phyloP scores from a whole-genome alignment of 108 stramenopile species.

The Bacterosira constricta region DNA sequence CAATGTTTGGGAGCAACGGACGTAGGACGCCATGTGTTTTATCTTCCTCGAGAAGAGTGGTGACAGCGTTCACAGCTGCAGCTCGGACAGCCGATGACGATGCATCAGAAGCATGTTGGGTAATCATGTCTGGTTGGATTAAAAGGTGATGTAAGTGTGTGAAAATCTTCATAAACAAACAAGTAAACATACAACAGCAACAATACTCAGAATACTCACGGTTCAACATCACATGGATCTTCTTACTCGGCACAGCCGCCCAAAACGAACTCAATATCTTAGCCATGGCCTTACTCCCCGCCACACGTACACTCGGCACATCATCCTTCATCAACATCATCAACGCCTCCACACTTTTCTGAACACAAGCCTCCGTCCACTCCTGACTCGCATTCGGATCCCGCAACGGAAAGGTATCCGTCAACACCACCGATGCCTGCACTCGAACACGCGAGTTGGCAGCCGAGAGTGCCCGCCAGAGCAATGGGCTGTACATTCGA shows the following conservation, averaged over 20 bases:
- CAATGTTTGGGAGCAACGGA: slow-evolving; percentile 81
- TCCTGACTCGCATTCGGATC: slow-evolving; percentile 58
- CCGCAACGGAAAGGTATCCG: slow-evolving; percentile 93
- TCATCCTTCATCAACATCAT: slow-evolving; percentile 73
- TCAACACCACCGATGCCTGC: slow-evolving; percentile 76
- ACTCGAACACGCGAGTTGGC: slow-evolving; percentile 88
- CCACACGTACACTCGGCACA: slow-evolving; percentile 79
- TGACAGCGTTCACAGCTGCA: slow-evolving; percentile 77
- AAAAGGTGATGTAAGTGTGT: slow-evolving; percentile 7
- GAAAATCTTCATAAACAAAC: background rate
- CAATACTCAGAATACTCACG: slow-evolving; percentile 38
- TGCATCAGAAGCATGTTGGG: slow-evolving; percentile 86
- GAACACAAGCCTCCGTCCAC: slow-evolving; percentile 58
- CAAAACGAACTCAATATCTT: slow-evolving; percentile 79
- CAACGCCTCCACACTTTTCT: slow-evolving; percentile 74
- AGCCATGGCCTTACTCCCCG: slow-evolving; percentile 80
- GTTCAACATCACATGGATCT: slow-evolving; percentile 85
- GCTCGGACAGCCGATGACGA: slow-evolving; percentile 82
- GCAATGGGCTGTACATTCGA: slow-evolving; percentile 86
- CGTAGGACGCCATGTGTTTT: slow-evolving; percentile 88
- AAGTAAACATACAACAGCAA: background rate
- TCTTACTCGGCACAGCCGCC: slow-evolving; percentile 79
- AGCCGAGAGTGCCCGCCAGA: slow-evolving; percentile 89
- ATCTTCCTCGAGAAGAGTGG: slow-evolving; percentile 67
- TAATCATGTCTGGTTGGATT: slow-evolving; percentile 61